Base-by-base conservation (phyloP, 2,329 filamentous ascomycete genomes). In the Cladosporium sp. region DNA sequence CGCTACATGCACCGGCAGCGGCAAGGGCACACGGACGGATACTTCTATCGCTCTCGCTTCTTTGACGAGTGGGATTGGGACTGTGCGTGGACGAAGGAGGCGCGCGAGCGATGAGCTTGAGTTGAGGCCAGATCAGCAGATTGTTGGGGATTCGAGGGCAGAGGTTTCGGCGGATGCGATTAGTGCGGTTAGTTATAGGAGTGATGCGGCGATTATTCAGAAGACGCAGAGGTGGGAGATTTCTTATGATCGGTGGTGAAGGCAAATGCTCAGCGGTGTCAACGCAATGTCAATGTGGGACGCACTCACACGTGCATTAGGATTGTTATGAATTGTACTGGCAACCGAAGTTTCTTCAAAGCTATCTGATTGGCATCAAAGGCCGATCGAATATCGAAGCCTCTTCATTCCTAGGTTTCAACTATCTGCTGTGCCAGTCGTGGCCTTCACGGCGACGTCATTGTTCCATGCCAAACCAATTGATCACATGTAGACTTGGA, bases 171-270 rank as follows among this genome's bases (percentile, higher is more conserved):
- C 49, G 21, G 49, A 63, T 56, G 48, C 49, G 18, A 63, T 36
- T 18, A 63, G 60, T 43, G 36, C 25, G 2, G 14, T 63, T 7
- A 63, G 60, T 48, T 18, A 48, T 26, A 23, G 49, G 25, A 63
- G 60, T 8, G 49, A 36, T n/a, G 32, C 60, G 5, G 60, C 49
- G 5, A 63, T 63, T 11, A 63, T 63, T n/a, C 56, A 63, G 60
- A 56, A 46, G 60, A 63, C 60, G 60, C 60, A 46, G 34, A 54
- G 30, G 49, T 63, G 60, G 60, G 60, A 63, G 34, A 36, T 63
- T 5, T 36, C 32, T 4, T 56, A 56, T 32, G 60, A 63, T 25
- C 23, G 49, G 11, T 63, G 60, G 49, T 63, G 60, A 63, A n/a
- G n/a, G n/a, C n/a, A n/a, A n/a, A n/a, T n/a, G n/a, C n/a, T n/a